Conservation (phyloP, 805 yeast genomes). For the Candida pini region DNA sequence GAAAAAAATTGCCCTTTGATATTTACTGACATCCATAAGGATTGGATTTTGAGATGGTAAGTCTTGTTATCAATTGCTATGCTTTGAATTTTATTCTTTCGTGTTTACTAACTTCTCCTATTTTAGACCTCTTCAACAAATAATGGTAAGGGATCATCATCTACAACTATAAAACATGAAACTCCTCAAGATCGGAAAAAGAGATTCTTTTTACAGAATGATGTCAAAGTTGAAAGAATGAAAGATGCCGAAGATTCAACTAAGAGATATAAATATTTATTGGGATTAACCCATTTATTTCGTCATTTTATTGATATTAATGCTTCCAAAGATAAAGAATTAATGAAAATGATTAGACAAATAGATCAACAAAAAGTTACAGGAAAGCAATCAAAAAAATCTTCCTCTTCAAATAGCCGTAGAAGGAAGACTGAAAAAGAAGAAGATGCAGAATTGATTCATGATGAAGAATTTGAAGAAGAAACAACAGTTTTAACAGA, state of each 20-base stretch:
- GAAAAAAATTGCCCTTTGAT: too few relatives aligned
- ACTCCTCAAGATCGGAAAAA: conserved; percentile 36
- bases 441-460: conserved; percentile 87
- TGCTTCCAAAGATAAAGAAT: conserved; percentile 70
- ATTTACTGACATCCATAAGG: too few relatives aligned
- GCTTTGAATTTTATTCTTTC: too few relatives aligned
- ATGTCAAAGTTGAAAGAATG: conserved; percentile 52
- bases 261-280: conserved; percentile 70
- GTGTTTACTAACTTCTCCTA: too few relatives aligned
- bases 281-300: conserved; percentile 80
- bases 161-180: too few relatives aligned
- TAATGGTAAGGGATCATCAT: too few relatives aligned
- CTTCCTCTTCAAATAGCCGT: conserved; percentile 29
- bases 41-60: too few relatives aligned
- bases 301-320: conserved; percentile 81
- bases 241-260: conserved; percentile 64
- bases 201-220: conserved; percentile 45
- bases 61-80: too few relatives aligned
- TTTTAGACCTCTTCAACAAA: too few relatives aligned
- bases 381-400: conserved; percentile 19
- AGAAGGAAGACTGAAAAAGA: conserved; percentile 90
- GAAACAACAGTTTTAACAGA: conserved; percentile 74
- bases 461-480: conserved; percentile 68
- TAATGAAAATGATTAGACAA: conserved; percentile 54
- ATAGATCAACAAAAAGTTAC: conserved; percentile 46